Conservation (phyloP, 2,329 filamentous ascomycete species). For the Daldinia sp. region DNA sequence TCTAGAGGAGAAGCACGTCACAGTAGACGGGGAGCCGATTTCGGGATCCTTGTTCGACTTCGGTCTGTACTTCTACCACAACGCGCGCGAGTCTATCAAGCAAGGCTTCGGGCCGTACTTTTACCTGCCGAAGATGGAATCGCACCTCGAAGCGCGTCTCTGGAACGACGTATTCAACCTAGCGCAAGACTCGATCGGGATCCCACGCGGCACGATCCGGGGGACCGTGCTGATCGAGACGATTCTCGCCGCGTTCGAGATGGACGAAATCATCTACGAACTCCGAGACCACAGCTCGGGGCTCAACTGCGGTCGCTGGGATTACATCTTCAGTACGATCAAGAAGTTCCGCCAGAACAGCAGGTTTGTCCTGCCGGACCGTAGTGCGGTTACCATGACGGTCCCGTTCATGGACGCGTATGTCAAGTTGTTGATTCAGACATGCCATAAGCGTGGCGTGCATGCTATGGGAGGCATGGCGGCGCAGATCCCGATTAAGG, state of each 20-base stretch:
- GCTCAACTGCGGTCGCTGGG: constrained; percentile 98
- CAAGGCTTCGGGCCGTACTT: constrained; percentile 93
- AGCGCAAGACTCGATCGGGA: constrained; percentile 89
- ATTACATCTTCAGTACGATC: constrained; percentile 99
- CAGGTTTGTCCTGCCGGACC: constrained; percentile 92
- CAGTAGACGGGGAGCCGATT: constrained; percentile 92
- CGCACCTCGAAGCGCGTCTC: constrained; percentile 92
- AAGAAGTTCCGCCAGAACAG: constrained; percentile 98
- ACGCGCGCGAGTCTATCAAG: constrained; percentile 86
- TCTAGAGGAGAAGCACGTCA: constrained; percentile 97
- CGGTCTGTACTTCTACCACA: constrained; percentile 99
- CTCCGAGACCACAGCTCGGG: constrained; percentile 95
- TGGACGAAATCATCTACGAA: constrained; percentile 99
- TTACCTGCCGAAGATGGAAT: constrained; percentile 98
- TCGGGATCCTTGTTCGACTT: constrained; percentile 96
- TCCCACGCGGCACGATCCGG: constrained; percentile 90
- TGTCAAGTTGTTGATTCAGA: constrained; percentile 95
- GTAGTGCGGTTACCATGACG: constrained; percentile 93
- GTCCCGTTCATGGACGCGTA: constrained; percentile 98
- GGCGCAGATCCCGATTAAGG: constrained; percentile 98
- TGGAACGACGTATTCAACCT: constrained; percentile 99
- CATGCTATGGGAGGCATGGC: constrained; percentile 99
- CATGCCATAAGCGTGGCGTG: constrained; percentile 95
- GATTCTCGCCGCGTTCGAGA: constrained; percentile 96
- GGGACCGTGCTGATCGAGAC: constrained; percentile 97